Base-by-base conservation (phyloP, 129 eudicot genomes). In the Solidago caesia region DNA sequence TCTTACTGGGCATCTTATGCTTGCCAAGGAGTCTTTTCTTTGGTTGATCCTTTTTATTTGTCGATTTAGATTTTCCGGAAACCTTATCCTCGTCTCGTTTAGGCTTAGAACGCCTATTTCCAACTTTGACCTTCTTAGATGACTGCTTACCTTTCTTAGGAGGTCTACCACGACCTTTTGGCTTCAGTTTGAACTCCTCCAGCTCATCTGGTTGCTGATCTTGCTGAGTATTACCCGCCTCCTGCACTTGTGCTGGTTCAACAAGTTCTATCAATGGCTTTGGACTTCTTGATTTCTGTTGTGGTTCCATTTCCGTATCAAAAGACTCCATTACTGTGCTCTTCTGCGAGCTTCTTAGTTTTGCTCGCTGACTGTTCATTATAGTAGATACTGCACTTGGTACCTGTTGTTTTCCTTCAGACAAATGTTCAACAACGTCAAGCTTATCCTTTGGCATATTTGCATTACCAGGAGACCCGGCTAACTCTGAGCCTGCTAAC, bases 291-390 rank as follows among this genome's bases (percentile, higher is more conserved):
- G 49, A 65, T 39, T 13, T 65, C 14, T 65, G 70, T 65, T 42
- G 29, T 8, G 53, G 13, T 62, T 66, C 71, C 33, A 44, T 44
- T 53, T 66, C 39, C 15, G 21, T 8, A 16, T 45, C 72, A 67
- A 46, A 7, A 44, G 57, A 26, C 15, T n/a, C 8, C 73, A 47
- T 5, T 13, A 7, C 45, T 7, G 70, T 63, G 41, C 41, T 64
- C 71, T 75, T 75, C 72, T 75, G 48, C 5, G 70, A 75, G 64
- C 79, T 75, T 41, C 79, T 58, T 39, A 75, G 67, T 75, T 75
- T 75, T 39, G 73, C 57, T 65, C 73, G 73, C 15, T 55, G 79
- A 52, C 67, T 55, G 29, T 55, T 75, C 66, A 65, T 56, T 25
- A 8, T 72, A 43, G 55, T 64, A 75, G 64, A 75, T 26, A 57